These are phyloP conservation scores for Nicotiana tomentosiformis DNA, from an alignment of 257 asterid species.

Conservation along the genomic window DNA sequence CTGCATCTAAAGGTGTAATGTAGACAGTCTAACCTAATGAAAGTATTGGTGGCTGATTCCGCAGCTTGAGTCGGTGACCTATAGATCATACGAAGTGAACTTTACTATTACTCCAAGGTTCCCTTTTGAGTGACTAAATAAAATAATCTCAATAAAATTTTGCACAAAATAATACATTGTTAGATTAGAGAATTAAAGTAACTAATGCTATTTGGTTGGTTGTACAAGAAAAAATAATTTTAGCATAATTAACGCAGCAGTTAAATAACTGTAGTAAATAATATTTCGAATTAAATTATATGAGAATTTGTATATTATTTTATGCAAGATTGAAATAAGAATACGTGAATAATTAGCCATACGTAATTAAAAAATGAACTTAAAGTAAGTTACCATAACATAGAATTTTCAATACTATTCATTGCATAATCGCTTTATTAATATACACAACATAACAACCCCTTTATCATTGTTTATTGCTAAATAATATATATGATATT, in stretches of 20 bases:
- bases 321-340: neutral
- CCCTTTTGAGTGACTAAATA: neutral
- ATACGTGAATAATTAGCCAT: neutral
- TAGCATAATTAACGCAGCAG: neutral
- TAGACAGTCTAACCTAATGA: rapidly evolving
- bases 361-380: neutral
- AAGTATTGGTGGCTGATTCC: too few relatives aligned
- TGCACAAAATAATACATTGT: neutral
- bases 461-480: too few relatives aligned
- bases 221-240: neutral
- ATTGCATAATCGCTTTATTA: conserved; percentile 2
- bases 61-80: rapidly evolving
- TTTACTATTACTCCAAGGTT: too few relatives aligned
- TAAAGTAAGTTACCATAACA: neutral
- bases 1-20: too few relatives aligned
- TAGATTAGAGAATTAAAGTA: neutral
- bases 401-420: conserved; percentile 12
- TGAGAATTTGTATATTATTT: neutral
- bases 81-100: rapidly evolving
- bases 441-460: conserved; percentile 6
- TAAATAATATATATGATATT: too few relatives aligned
- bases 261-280: too few relatives aligned
- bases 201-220: neutral
- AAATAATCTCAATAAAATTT: neutral
- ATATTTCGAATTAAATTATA: too few relatives aligned